Evolutionary conservation across 805 yeast genomes (phyloP).

Genomic region (Brettanomyces custersianus): DNA sequence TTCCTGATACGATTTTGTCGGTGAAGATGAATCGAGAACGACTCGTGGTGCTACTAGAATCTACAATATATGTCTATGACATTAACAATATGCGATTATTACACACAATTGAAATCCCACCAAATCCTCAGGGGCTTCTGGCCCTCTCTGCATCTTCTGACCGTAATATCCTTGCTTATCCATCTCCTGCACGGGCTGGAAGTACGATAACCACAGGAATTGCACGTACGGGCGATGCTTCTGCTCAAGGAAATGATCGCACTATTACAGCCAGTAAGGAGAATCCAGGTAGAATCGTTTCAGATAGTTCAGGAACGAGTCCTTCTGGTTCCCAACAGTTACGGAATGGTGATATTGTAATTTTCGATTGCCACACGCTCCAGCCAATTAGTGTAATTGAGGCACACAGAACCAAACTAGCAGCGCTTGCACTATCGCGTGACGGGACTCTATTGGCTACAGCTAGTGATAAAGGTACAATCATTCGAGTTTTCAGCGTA

Average conservation of each 20-base stretch:
- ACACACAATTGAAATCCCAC: conserved; percentile 60
- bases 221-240: not conserved
- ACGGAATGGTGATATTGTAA: conserved; percentile 64
- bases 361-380: conserved; percentile 69
- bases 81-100: conserved; percentile 80
- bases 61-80: conserved; percentile 83
- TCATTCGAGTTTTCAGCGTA: conserved; percentile 75
- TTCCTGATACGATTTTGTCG: conserved; percentile 70
- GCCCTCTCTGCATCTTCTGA: conserved; percentile 49
- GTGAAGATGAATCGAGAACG: conserved; percentile 78
- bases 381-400: conserved; percentile 81
- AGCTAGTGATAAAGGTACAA: conserved; percentile 87
- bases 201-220: not conserved
- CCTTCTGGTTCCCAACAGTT: not conserved
- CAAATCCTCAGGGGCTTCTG: conserved; percentile 51
- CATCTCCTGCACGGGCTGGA: conserved; percentile 57
- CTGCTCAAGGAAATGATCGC: not conserved
- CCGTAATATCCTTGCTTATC: conserved; percentile 56
- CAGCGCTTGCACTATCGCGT: conserved; percentile 59
- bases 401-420: conserved; percentile 79
- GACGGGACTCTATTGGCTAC: conserved; percentile 85
- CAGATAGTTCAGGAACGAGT: not conserved
- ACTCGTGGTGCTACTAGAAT: conserved; percentile 71
- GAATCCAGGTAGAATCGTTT: not conserved
- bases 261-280: not conserved